These are phyloP conservation scores for Solanum chacoense DNA, from an alignment of 305 asterid species.

Conservation along the genomic window DNA sequence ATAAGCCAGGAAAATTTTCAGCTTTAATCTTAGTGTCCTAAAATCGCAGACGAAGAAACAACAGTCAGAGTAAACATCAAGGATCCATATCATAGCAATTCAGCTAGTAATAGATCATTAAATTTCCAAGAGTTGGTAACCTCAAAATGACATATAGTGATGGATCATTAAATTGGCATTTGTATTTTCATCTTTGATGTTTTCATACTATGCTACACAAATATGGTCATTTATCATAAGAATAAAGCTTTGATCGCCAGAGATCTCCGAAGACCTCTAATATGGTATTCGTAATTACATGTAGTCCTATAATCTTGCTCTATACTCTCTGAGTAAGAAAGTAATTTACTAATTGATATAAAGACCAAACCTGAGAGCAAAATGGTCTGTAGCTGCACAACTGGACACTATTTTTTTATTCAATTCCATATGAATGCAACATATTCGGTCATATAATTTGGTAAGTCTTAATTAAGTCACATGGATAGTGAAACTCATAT, in stretches of 20 bases:
- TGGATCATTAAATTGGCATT: background rate
- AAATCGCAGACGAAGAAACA: constrained; percentile 18
- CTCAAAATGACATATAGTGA: constrained; percentile 8
- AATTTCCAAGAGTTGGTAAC: constrained; percentile 12
- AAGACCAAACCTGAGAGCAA: background rate
- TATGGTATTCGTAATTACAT: background rate
- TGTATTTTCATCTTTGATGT: background rate
- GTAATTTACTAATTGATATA: background rate
- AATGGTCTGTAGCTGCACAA: background rate
- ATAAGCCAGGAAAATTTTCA: constrained; percentile 1
- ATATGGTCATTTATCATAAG: background rate
- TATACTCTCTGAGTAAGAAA: background rate
- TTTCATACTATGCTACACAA: background rate
- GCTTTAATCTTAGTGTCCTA: constrained; percentile 14
- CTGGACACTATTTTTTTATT: background rate
- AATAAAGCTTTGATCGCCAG: background rate
- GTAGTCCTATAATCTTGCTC: background rate
- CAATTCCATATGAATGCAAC: background rate
- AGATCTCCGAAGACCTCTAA: background rate
- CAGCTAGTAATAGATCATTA: background rate
- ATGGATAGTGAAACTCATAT: background rate
- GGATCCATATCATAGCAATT: background rate
- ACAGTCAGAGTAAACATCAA: background rate
- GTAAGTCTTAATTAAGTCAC: background rate
- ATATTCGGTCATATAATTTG: background rate